These are phyloP conservation scores for Pachysandra terminalis DNA, from an alignment of 164 flowering plant species.

Conservation along the genomic window DNA sequence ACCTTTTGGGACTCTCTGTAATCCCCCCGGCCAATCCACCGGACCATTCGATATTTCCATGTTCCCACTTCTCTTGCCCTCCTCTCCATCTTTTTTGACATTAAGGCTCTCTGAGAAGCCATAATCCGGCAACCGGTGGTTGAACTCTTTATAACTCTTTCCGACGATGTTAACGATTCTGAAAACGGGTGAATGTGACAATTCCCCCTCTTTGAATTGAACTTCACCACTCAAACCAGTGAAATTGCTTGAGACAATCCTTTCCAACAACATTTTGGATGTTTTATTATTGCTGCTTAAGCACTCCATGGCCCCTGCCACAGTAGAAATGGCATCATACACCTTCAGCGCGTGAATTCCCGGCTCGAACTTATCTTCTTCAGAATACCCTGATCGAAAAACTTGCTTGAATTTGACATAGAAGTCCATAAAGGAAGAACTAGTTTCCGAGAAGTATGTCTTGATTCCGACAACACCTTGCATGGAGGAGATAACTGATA, in stretches of 20 bases:
- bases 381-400: conserved; percentile 5
- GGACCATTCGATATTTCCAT: neutral
- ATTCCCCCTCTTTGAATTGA: conserved; percentile 10
- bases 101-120: conserved; percentile 9
- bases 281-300: neutral
- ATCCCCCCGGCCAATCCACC: conserved; percentile 29
- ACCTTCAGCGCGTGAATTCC: conserved; percentile 13
- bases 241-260: conserved; percentile 13
- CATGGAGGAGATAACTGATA: conserved; percentile 17
- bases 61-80: neutral
- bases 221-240: conserved; percentile 27
- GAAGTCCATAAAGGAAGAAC: neutral
- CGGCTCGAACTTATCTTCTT: conserved; percentile 12
- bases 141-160: conserved; percentile 17
- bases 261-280: neutral
- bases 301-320: neutral
- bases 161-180: conserved; percentile 13
- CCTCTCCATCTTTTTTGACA: neutral
- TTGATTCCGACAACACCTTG: conserved; percentile 25
- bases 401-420: neutral
- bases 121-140: conserved; percentile 18
- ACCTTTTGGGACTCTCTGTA: conserved; percentile 31
- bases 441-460: neutral
- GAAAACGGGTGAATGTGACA: neutral
- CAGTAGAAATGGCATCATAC: neutral